phyloP scores from a whole-genome alignment of 1,284 basidiomycete genomes.

The Heterobasidion irregulare region DNA sequence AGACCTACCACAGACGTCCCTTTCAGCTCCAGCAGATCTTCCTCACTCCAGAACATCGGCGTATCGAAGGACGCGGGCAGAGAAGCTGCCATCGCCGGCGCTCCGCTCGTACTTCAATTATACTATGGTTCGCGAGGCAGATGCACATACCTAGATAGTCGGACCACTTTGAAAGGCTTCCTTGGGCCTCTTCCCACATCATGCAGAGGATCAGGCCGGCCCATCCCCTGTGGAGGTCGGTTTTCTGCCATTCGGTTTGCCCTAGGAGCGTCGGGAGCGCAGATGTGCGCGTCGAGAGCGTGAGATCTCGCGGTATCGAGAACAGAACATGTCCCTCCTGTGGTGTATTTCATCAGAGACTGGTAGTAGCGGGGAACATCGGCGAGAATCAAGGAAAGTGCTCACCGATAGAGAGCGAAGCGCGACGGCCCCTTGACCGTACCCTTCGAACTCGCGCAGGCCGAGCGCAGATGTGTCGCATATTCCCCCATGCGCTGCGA shows the following conservation, averaged over 20 bases:
- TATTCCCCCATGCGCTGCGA: constrained; percentile 8
- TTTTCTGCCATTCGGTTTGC: constrained; percentile 49
- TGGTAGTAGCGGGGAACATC: not conserved
- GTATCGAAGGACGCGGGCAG: constrained; percentile 79
- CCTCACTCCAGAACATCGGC: constrained; percentile 89
- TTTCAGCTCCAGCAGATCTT: constrained; percentile 68
- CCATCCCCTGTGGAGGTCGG: constrained; percentile 70
- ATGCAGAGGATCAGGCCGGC: constrained; percentile 83
- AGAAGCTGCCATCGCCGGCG: constrained; percentile 27
- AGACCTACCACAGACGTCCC: constrained; percentile 84
- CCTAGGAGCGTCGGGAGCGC: constrained; percentile 53
- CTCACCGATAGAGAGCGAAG: constrained; percentile 63
- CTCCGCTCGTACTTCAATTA: not conserved
- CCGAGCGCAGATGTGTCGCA: constrained; percentile 8
- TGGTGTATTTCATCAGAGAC: not conserved
- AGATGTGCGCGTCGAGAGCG: constrained; percentile 78
- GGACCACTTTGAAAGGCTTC: constrained; percentile 53
- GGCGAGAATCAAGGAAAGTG: constrained; percentile 6
- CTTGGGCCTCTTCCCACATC: constrained; percentile 84
- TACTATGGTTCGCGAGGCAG: not conserved
- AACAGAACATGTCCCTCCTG: constrained; percentile 76
- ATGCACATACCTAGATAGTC: constrained; percentile 54
- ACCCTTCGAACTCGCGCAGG: constrained; percentile 20
- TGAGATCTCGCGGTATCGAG: constrained; percentile 70
- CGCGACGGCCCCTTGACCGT: constrained; percentile 70